These are phyloP conservation scores for Fomitopsis betulina DNA, from an alignment of 1,284 basidiomycete genomes.

Conservation along the genomic window DNA sequence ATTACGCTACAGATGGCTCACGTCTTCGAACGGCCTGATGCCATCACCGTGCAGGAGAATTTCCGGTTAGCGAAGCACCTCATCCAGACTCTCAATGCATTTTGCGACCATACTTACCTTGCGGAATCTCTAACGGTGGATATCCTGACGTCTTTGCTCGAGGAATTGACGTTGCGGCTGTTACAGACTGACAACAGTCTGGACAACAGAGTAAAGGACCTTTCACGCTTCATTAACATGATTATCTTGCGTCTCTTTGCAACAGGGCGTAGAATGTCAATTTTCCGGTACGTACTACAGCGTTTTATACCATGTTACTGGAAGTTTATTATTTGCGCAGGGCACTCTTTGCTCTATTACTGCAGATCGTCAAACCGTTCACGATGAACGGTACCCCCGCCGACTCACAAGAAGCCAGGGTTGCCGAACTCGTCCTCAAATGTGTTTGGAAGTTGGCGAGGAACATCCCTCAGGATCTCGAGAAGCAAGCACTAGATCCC, in stretches of 20 bases:
- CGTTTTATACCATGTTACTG: background rate
- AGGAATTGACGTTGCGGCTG: slow-evolving; percentile 85
- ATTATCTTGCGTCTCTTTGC: slow-evolving; percentile 93
- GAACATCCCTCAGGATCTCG: slow-evolving; percentile 89
- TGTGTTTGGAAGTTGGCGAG: slow-evolving; percentile 98
- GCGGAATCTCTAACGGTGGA: slow-evolving; percentile 81
- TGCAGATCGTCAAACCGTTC: slow-evolving; percentile 87
- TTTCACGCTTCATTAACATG: slow-evolving; percentile 97
- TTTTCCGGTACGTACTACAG: slow-evolving; percentile 74
- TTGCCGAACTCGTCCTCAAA: slow-evolving; percentile 95
- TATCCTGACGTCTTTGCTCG: slow-evolving; percentile 74
- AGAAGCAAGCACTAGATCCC: slow-evolving; percentile 77
- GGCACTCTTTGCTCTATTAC: slow-evolving; percentile 78
- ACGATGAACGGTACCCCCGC: slow-evolving; percentile 60
- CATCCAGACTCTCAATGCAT: slow-evolving; percentile 90
- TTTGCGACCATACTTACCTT: slow-evolving; percentile 81
- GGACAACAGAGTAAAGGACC: slow-evolving; percentile 74
- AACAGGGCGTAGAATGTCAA: slow-evolving; percentile 85
- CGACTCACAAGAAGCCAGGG: slow-evolving; percentile 81
- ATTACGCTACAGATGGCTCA: slow-evolving; percentile 87
- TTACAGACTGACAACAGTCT: slow-evolving; percentile 87
- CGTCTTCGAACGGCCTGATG: slow-evolving; percentile 77
- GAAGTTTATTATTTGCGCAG: slow-evolving; percentile 27
- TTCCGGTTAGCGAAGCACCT: slow-evolving; percentile 94
- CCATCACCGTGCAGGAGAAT: slow-evolving; percentile 69